Evolutionary conservation across 495 filamentous ascomycete genomes (phyloP), one percentile per base, ranked within the genome.

Genomic region (Xylaria castorea): DNA sequence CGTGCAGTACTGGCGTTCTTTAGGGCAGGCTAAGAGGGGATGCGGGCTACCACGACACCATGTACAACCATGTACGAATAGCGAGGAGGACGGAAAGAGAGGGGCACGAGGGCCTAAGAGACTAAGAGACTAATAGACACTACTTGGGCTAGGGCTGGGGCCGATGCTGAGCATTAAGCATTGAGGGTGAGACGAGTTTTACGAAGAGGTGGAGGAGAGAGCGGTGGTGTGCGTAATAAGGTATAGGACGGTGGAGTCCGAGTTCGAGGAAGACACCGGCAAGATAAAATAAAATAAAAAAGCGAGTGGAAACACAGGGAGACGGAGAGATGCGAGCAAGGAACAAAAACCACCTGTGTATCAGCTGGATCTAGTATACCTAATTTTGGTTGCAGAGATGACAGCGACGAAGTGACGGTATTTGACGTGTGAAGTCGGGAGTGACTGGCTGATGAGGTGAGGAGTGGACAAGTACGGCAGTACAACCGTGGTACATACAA

Each of bases 11-110:
- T 36, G 67, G 48, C 50, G 22, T 42, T 60, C 36, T 57, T 69
- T 69, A 69, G 67, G 67, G 67, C 67, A 61, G 48, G 30, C 67
- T 69, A 66, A 22, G 63, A 68, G 53, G 12, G 67, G 36, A 57
- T 58, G 67, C 22, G 67, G 67, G 67, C 67, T 69, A 34, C 30
- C 36, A 42, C 55, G 58, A 40, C 32, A 61, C 61, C 16, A 64
- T 46, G 36, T 64, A 64, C 61, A 9, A 66, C 61, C 20, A 44
- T 42, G 36, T 64, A 30, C 36, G 5, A 66, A 38, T 34, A 66
- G 50, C 46, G 50, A 53, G 48, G 50, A 58, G 36, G 11, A 38
- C 22, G 48, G 66, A 68, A 30, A 67, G 64, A 38, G 64, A 66
- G 64, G 64, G 64, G 64, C 64, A n/a, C 40, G 32, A 51, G 64